These are phyloP conservation scores for Malus domestica DNA, from an alignment of 306 rosid genomes.

Conservation along the genomic window ASM211411v1 NC_041800.1:22077233-22077732, in stretches of 20 bases:
- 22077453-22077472: constrained; percentile 96
- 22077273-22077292: not conserved
- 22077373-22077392: constrained; percentile 80
- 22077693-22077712: constrained; percentile 87
- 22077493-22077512: constrained; percentile 95
- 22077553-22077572: not conserved
- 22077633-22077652: constrained; percentile 24
- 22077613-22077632: constrained; percentile 83
- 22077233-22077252: not conserved
- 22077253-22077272: not conserved
- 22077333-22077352: constrained; percentile 90
- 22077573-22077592: not conserved
- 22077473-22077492: constrained; percentile 83
- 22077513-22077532: constrained; percentile 16
- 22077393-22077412: constrained; percentile 77
- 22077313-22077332: constrained; percentile 79
- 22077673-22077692: constrained; percentile 92
- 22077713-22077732: constrained; percentile 79
- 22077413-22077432: constrained; percentile 81
- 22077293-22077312: constrained; percentile 66
- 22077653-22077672: constrained; percentile 46
- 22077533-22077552: not conserved
- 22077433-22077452: constrained; percentile 87
- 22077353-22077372: constrained; percentile 90
- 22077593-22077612: constrained; percentile 86